Base-by-base conservation (phyloP, 306 rosid genomes). In the Castanea sativa region DNA sequence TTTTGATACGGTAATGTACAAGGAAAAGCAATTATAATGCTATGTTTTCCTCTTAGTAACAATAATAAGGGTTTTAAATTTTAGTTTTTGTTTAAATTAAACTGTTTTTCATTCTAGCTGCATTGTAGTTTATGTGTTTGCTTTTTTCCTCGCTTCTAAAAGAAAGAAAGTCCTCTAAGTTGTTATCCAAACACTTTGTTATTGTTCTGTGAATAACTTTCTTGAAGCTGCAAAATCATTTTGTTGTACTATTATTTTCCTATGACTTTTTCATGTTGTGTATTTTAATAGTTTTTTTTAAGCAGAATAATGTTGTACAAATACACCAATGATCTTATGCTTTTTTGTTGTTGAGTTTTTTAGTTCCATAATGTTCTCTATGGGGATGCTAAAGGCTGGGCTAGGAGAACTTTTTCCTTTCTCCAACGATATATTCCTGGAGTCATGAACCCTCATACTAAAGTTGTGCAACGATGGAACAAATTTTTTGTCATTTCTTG, bases 331-430 rank as follows among this genome's bases (percentile, higher is more conserved):
- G 52, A 55, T 73, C 69, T 74, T 73, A 67, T 83, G 64, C 65
- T 60, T 80, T n/a, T 76, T 58, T 73, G 90, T 88, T 79, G 97
- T 93, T 27, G 98, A 88, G 57, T 96, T 94, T 43, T 77, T 71
- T 86, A 92, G 94, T 86, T 90, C 80, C 96, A 87, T 73, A 88
- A 81, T 76, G 88, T 83, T 86, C 79, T 90, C 55, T 92, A 89
- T 79, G 97, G 94, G 33, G 98, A 88, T 63, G 97, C 96, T 55
- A 92, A 89, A 82, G 96, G 98, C 55, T 88, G 89, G 65, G 91
- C 83, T 0, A 84, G 83, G 82, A 92, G 82, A 76, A 80, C 87
- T 80, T 33, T 23, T 76, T 83, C 94, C 63, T 90, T 78, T 75
- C 82, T 86, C 83, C 58, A 67, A 84, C 81, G 85, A 53, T 81